Conservation (phyloP, 768 basidiomycete genomes). For the Russula griseocarnosa region DNA sequence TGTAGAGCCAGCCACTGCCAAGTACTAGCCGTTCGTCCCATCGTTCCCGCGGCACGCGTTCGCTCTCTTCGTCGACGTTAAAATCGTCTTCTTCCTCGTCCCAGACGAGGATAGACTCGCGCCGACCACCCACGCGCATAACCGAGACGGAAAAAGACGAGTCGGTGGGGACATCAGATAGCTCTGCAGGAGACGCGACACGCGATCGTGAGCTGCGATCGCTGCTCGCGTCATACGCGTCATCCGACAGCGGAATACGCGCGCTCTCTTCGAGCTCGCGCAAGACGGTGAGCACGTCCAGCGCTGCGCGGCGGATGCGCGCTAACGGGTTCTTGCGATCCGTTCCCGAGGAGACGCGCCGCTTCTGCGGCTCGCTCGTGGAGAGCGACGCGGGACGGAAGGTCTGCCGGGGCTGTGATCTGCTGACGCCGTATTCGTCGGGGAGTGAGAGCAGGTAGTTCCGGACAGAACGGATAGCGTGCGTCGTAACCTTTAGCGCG, state of each 20-base stretch:
- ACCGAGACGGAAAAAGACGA: constrained; percentile 64
- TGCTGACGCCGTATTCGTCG: constrained; percentile 44
- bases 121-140: constrained; percentile 62
- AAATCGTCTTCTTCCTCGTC: constrained; percentile 57
- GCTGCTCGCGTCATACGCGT: constrained; percentile 78
- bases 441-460: constrained; percentile 82
- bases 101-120: constrained; percentile 73
- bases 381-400: constrained; percentile 52
- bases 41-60: constrained; percentile 50
- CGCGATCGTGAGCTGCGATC: constrained; percentile 50
- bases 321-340: constrained; percentile 55
- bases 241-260: constrained; percentile 72
- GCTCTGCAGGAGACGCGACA: constrained; percentile 42
- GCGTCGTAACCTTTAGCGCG: constrained; percentile 73
- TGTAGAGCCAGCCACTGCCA: constrained; percentile 80
- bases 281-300: constrained; percentile 79
- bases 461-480: constrained; percentile 74
- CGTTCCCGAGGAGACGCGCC: constrained; percentile 35
- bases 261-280: constrained; percentile 76
- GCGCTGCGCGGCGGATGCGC: constrained; percentile 67
- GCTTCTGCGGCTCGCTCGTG: constrained; percentile 37
- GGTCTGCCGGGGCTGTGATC: constrained; percentile 37
- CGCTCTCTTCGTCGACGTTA: constrained; percentile 46
- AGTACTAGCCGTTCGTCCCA: constrained; percentile 83
- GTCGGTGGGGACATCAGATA: constrained; percentile 41